Conservation (phyloP, 306 rosid genomes). For the Glycine soja region DNA sequence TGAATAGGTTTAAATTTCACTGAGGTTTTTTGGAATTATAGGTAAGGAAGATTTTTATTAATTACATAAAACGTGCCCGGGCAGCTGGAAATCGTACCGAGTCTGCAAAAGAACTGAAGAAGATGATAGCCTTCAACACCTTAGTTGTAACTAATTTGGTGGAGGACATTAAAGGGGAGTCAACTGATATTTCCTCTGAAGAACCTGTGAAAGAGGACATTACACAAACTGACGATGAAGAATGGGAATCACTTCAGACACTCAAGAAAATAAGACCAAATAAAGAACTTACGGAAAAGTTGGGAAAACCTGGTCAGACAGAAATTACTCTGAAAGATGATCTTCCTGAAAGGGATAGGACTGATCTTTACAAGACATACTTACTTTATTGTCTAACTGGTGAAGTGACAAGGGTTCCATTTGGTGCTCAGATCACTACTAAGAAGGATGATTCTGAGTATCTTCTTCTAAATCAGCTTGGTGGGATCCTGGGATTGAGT, state of each 20-base stretch:
- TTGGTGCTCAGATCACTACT: conserved; percentile 81
- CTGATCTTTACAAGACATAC: conserved; percentile 91
- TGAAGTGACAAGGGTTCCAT: conserved; percentile 79
- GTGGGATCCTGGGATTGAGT: conserved; percentile 85
- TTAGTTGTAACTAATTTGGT: conserved; percentile 90
- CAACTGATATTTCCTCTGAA: conserved; percentile 63
- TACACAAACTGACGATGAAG: conserved; percentile 59
- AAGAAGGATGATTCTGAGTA: conserved; percentile 93
- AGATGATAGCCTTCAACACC: conserved; percentile 90
- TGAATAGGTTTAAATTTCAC: conserved; percentile 12
- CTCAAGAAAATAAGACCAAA: conserved; percentile 76
- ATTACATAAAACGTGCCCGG: conserved; percentile 83
- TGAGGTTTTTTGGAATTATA: conserved; percentile 48
- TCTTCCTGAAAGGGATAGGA: conserved; percentile 82
- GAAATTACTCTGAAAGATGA: conserved; percentile 94
- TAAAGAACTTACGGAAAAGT: conserved; percentile 67
- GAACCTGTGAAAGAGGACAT: conserved; percentile 68
- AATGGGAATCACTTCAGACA: conserved; percentile 81
- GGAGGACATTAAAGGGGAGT: conserved; percentile 92
- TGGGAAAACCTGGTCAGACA: conserved; percentile 92
- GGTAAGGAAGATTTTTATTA: conserved; percentile 83
- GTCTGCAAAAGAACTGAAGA: conserved; percentile 91
- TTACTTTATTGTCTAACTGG: conserved; percentile 87
- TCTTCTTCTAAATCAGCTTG: conserved; percentile 81
- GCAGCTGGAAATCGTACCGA: conserved; percentile 77